Evolutionary conservation across 2,329 filamentous ascomycete species (phyloP), one percentile per base, ranked within the genome.

Genomic region (Colletotrichum liriopes): DNA sequence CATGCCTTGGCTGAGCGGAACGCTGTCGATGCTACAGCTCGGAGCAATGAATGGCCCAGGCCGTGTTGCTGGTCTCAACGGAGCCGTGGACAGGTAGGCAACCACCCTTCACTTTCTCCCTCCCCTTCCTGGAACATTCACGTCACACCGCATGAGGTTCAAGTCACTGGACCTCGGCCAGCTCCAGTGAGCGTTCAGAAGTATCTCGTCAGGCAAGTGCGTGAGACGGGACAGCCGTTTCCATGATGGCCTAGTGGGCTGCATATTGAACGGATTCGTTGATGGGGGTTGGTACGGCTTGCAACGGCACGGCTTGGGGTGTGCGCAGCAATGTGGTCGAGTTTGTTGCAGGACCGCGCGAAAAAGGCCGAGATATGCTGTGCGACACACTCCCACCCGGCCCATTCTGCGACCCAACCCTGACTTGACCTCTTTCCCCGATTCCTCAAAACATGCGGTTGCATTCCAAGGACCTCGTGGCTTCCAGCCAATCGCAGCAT

Each of bases 1-100:
- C 82, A 97, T 98, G 94, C 96, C 96, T 74, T 98, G 96, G 96
- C 88, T 98, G 68, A 88, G 87, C 79, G 94, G 94, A 79, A 85
- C 90, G 76, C 81, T 96, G 72, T 93, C 93, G 69, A 89, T 98
- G 82, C 81, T 93, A 76, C 94, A 96, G 83, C 92, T 93, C 86
- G 87, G 91, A 76, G 88, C 91, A 78, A 83, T 96, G 78, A 86
- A 87, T 78, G 94, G 95, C 32, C 94, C 94, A 75, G 93, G 94
- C 78, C 89, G 84, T 83, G 82, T 97, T 75, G 94, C 93, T 79
- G 88, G 89, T 78, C 90, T 93, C 37, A 89, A 97, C 81, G 92
- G 94, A 75, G 88, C 91, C 81, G 85, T 98, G 83, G 96, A 98
- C 86, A 97, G 94, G 96, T 98, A 91, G 92, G 94, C 78, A 74